A percentile compares a stretch with the other conserved stretches of the same genome.
These are phyloP conservation scores for Trichocomaceae sp. DNA, from an alignment of 2,329 filamentous ascomycete species.

Conservation along the genomic window DNA sequence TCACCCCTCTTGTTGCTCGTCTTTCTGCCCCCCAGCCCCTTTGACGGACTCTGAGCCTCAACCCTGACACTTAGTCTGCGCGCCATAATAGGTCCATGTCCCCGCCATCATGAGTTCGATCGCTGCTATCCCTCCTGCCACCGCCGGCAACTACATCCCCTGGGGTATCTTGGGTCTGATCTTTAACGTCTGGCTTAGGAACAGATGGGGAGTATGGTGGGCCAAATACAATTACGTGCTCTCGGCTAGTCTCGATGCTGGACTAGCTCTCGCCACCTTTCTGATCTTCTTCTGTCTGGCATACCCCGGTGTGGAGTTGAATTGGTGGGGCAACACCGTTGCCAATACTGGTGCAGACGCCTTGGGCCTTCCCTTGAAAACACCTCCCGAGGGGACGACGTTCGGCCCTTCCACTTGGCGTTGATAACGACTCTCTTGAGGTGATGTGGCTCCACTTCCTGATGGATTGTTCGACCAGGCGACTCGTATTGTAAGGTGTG, in stretches of 20 bases:
- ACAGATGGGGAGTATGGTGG: conserved; percentile 45
- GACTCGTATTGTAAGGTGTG: too few relatives aligned
- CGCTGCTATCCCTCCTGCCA: conserved; percentile 37
- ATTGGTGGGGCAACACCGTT: conserved; percentile 28
- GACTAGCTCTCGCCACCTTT: conserved; percentile 47
- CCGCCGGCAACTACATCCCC: conserved; percentile 15
- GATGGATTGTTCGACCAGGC: too few relatives aligned
- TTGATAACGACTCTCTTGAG: too few relatives aligned
- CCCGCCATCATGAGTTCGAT: conserved; percentile 27
- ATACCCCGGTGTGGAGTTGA: conserved; percentile 21
- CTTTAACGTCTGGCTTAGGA: conserved; percentile 32
- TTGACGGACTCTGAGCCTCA: not conserved
- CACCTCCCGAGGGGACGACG: too few relatives aligned
- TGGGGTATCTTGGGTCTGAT: not conserved
- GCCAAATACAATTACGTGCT: conserved; percentile 52
- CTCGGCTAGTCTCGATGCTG: conserved; percentile 47
- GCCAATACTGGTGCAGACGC: not conserved
- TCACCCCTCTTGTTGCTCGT: not conserved
- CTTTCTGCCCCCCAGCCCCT: too few relatives aligned
- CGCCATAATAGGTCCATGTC: not conserved
- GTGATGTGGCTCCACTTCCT: too few relatives aligned
- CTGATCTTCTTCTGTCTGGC: conserved; percentile 51
- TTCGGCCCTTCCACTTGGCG: too few relatives aligned
- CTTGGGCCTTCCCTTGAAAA: not conserved
- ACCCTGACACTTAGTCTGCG: not conserved